phyloP scores from a whole-genome alignment of 306 rosid species.

The Gastrolobium bilobum region DNA sequence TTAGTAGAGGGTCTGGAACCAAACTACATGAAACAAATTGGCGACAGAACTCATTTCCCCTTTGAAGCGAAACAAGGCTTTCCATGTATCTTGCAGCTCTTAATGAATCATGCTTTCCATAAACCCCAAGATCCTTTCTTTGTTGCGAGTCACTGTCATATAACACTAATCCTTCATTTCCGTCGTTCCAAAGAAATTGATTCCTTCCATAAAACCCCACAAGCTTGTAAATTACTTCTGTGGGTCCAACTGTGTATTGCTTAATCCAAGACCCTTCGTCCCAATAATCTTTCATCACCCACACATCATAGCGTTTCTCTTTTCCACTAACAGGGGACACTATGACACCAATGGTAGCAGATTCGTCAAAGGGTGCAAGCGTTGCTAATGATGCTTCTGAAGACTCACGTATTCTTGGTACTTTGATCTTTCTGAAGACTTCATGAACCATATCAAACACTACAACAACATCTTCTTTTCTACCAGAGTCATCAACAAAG shows the following conservation, averaged over 20 bases:
- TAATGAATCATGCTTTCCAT: slow-evolving; percentile 28
- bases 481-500: neutral
- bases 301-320: slow-evolving; percentile 36
- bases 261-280: slow-evolving; percentile 48
- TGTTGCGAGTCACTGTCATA: neutral
- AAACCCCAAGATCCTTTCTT: neutral
- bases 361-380: slow-evolving; percentile 36
- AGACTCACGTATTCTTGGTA: slow-evolving; percentile 36
- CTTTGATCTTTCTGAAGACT: slow-evolving; percentile 39
- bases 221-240: slow-evolving; percentile 33
- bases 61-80: slow-evolving; percentile 41
- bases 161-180: slow-evolving; percentile 25
- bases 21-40: neutral
- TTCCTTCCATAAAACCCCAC: slow-evolving; percentile 41
- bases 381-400: neutral
- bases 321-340: slow-evolving; percentile 32
- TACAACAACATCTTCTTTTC: slow-evolving; percentile 12
- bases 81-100: slow-evolving; percentile 43
- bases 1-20: neutral
- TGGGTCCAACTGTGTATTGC: slow-evolving; percentile 31
- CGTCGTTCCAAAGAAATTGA: slow-evolving; percentile 32
- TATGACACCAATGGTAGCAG: neutral
- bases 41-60: neutral
- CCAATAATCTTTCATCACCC: slow-evolving; percentile 48
- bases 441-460: slow-evolving; percentile 40